Percentiles rank a stretch among this genome's conserved stretches.
Conservation (phyloP, 352 stramenopile species). For the Elongisporangium senticosum region DNA sequence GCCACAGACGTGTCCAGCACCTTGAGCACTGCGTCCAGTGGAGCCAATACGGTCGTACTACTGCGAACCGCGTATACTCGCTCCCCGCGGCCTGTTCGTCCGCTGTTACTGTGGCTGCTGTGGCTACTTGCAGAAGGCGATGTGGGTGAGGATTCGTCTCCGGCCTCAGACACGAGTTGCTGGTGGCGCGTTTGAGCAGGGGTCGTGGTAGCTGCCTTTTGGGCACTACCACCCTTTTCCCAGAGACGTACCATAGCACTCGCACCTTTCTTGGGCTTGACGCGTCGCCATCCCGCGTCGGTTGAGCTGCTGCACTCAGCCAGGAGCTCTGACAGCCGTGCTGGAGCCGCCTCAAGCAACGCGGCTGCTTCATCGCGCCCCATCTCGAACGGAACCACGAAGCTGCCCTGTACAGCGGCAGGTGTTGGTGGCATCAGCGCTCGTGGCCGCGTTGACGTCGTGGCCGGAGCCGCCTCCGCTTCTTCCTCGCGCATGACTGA, state of each 20-base stretch:
- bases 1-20: conserved; percentile 49
- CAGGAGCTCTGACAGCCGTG: conserved; percentile 25
- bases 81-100: neutral
- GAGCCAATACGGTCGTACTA: conserved; percentile 44
- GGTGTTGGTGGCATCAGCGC: conserved; percentile 2
- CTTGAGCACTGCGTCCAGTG: conserved; percentile 51
- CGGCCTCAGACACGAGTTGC: conserved; percentile 4
- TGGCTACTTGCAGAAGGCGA: neutral
- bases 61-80: conserved; percentile 47
- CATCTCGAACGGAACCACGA: conserved; percentile 49
- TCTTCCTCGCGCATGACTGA: neutral
- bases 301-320: conserved; percentile 19
- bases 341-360: conserved; percentile 16
- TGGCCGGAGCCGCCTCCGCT: neutral
- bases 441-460: neutral
- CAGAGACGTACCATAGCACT: conserved; percentile 25
- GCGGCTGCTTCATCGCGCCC: conserved; percentile 32
- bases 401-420: conserved; percentile 24
- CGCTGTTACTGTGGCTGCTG: neutral
- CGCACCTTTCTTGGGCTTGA: conserved; percentile 31
- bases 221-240: conserved; percentile 33
- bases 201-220: conserved; percentile 4
- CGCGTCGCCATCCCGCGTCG: conserved; percentile 16
- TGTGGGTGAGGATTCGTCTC: neutral
- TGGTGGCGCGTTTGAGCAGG: conserved; percentile 7